These are phyloP conservation scores for Solanum boliviense DNA, from an alignment of 257 asterid genomes.

Conservation along the genomic window DNA sequence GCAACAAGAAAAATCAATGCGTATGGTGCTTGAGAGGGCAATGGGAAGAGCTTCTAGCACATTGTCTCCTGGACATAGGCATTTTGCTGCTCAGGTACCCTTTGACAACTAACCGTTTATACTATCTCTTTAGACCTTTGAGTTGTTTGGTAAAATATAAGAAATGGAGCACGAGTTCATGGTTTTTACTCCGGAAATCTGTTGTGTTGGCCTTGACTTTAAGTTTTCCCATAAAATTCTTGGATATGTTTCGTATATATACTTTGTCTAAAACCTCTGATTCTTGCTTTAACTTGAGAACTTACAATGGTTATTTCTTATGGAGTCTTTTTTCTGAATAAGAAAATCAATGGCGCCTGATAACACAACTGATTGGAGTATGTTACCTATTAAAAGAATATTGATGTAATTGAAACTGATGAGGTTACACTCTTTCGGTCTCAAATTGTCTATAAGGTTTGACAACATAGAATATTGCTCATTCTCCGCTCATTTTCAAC, in stretches of 20 bases:
- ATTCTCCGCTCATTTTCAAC: background rate
- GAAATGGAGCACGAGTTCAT: background rate
- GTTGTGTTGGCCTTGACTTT: background rate
- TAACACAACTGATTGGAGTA: background rate
- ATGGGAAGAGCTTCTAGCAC: conserved; percentile 65
- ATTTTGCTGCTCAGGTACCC: conserved; percentile 44
- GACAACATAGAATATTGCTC: background rate
- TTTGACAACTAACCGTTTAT: background rate
- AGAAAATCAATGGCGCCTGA: background rate
- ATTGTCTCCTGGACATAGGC: conserved; percentile 52
- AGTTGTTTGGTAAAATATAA: background rate
- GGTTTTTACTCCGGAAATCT: background rate
- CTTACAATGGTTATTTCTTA: background rate
- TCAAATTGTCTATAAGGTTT: background rate
- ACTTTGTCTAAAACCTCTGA: background rate
- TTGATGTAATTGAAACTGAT: background rate
- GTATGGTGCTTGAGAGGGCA: conserved; percentile 52
- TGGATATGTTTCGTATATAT: background rate
- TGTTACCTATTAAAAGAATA: background rate
- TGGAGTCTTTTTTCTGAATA: background rate
- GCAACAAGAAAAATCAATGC: conserved; percentile 53
- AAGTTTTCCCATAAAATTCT: background rate
- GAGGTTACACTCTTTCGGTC: background rate
- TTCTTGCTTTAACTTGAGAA: background rate
- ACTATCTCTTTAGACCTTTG: background rate